These are phyloP conservation scores for Euptelea pleiosperma DNA, from an alignment of 164 flowering plant genomes.

Conservation along the genomic window DNA sequence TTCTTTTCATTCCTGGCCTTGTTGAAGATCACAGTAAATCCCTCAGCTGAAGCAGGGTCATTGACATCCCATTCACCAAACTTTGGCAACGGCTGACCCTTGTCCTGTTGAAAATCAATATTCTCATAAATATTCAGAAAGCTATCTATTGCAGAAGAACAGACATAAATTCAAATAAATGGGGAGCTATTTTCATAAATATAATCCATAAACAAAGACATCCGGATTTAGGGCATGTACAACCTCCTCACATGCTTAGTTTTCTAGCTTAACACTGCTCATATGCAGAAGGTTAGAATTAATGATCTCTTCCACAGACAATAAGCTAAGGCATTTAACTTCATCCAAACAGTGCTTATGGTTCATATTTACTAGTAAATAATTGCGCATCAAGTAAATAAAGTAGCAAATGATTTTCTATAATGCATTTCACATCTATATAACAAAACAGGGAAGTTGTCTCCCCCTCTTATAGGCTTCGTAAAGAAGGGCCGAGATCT, in stretches of 20 bases:
- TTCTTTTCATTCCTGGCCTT: constrained; percentile 93
- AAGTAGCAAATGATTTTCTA: too few relatives aligned
- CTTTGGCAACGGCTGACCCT: constrained; percentile 84
- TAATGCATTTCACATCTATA: too few relatives aligned
- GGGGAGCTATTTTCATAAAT: too few relatives aligned
- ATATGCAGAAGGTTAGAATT: neutral
- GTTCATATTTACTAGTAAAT: neutral
- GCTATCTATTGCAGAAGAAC: neutral
- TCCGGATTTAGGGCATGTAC: too few relatives aligned
- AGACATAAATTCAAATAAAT: neutral
- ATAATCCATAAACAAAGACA: too few relatives aligned
- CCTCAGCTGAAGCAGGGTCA: constrained; percentile 96
- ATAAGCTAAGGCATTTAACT: neutral
- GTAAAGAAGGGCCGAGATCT: too few relatives aligned
- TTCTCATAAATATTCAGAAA: neutral
- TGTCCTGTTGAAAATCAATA: constrained; percentile 45
- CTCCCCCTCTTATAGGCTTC: too few relatives aligned
- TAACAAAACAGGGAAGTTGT: too few relatives aligned
- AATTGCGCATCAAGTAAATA: neutral
- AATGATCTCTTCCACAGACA: neutral
- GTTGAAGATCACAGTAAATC: constrained; percentile 89
- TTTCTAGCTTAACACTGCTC: neutral
- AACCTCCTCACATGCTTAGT: too few relatives aligned
- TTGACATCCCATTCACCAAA: constrained; percentile 98
- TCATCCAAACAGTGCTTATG: neutral